phyloP scores from a whole-genome alignment of 2,329 filamentous ascomycete species.

The Xylariaceae sp. region DNA sequence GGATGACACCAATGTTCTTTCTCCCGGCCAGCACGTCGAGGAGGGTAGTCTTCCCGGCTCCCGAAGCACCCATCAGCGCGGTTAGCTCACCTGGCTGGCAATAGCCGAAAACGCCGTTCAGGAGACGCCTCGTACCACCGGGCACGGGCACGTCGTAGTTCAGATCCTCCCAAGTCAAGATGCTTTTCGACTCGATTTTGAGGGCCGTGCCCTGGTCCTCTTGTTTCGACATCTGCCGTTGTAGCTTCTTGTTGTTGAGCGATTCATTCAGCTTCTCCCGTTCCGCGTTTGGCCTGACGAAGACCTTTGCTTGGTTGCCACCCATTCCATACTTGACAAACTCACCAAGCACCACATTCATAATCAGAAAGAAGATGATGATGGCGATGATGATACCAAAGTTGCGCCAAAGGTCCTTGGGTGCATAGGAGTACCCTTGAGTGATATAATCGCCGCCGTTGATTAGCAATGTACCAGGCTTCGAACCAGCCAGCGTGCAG shows the following conservation, averaged over 20 bases:
- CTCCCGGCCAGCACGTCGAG: slow-evolving; percentile 64
- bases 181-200: slow-evolving; percentile 50
- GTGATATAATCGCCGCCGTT: slow-evolving; percentile 63
- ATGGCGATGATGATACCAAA: slow-evolving; percentile 73
- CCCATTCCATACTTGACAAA: slow-evolving; percentile 70
- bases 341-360: slow-evolving; percentile 75
- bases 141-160: slow-evolving; percentile 65
- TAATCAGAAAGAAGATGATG: slow-evolving; percentile 65
- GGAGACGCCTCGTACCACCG: slow-evolving; percentile 46
- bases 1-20: slow-evolving; percentile 55
- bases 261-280: slow-evolving; percentile 57
- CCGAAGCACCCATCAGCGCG: slow-evolving; percentile 73
- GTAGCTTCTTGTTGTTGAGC: slow-evolving; percentile 51
- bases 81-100: slow-evolving; percentile 71
- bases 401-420: slow-evolving; percentile 69
- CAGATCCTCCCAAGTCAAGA: slow-evolving; percentile 83
- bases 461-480: slow-evolving; percentile 55
- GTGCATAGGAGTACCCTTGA: slow-evolving; percentile 58
- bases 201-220: slow-evolving; percentile 42
- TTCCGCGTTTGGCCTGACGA: slow-evolving; percentile 62
- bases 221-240: slow-evolving; percentile 39
- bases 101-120: slow-evolving; percentile 55
- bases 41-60: slow-evolving; percentile 82
- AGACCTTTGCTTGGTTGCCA: slow-evolving; percentile 74
- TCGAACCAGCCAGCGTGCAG: slow-evolving; percentile 70